Base-by-base conservation (phyloP, 306 rosid species). In the Benincasa hispida region DNA sequence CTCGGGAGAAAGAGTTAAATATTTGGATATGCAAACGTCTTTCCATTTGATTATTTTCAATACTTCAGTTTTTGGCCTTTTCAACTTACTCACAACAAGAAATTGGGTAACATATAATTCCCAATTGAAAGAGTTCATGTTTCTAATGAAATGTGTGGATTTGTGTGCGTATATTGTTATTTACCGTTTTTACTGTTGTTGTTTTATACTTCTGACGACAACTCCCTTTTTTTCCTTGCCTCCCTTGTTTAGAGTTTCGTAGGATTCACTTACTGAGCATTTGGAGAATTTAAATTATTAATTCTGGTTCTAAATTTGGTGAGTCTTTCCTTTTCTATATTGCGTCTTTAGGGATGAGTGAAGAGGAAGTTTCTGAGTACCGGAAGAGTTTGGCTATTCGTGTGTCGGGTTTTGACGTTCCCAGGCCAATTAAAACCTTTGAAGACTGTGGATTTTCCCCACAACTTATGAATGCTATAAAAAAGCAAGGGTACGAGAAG, bases 381-480 rank as follows among this genome's bases (percentile, higher is more conserved):
- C 55, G 82, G 37, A 91, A 90, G 90, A 90, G 91, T 86, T 88
- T 91, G 92, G 96, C 96, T n/a, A 90, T 94, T 84, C 93, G 96
- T 6, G 88, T 84, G 32, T 90, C 93, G 0, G 99, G 99, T 51
- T 90, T 94, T 87, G 99, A 91, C 74, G 93, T 90, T 74, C 99
- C 97, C 7, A 90, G 87, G 86, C 97, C 92, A 27, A 69, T 91
- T 34, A 94, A 89, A 87, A 78, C 89, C 48, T 94, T 94, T 88
- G 99, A 89, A 62, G 97, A 92, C 48, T 87, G 82, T 72, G 93
- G 88, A 45, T 92, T 92, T 76, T 81, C 97, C 83, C 65, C 87
- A 13, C 99, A 87, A 67, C 89, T 94, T 80, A 90, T 94, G 99
- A 85, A 56, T 87, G 93, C 92, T 58, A 90, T 92, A 5, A 94